phyloP scores from a whole-genome alignment of 352 stramenopile species.

The Globisporangium carolinianum region DNA sequence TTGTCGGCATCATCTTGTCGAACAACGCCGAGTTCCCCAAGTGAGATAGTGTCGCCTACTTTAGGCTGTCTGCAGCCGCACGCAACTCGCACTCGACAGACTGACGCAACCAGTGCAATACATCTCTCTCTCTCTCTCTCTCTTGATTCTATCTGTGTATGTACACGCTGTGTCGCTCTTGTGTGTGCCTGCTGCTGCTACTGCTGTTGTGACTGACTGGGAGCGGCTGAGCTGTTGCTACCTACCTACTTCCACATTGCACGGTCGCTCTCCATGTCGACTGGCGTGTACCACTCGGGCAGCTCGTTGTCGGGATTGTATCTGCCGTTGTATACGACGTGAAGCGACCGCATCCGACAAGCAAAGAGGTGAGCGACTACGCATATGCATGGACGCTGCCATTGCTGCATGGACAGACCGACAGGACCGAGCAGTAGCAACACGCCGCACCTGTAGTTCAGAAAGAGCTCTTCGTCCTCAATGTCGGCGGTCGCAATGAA shows the following conservation, averaged over 20 bases:
- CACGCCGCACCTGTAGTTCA: slow-evolving; percentile 51
- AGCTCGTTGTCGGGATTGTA: slow-evolving; percentile 73
- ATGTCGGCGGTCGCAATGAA: slow-evolving; percentile 80
- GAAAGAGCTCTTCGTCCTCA: slow-evolving; percentile 76
- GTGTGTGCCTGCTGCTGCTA: neutral
- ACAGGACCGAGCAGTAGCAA: neutral
- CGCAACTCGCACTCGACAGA: too few relatives aligned
- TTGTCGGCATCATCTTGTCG: slow-evolving; percentile 98
- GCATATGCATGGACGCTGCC: neutral
- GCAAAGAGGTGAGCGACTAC: neutral
- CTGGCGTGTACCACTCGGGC: slow-evolving; percentile 78
- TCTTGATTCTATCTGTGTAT: slow-evolving; percentile 7
- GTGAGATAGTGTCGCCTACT: slow-evolving; percentile 15
- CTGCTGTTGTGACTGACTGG: neutral
- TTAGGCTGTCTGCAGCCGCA: neutral
- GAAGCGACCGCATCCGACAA: neutral
- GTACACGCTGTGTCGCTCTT: neutral
- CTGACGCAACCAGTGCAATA: neutral
- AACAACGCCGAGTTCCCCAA: slow-evolving; percentile 95
- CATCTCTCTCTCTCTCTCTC: slow-evolving; percentile 1
- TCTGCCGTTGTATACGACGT: slow-evolving; percentile 13
- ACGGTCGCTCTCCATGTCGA: slow-evolving; percentile 72
- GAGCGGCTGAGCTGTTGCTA: neutral
- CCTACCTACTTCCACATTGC: slow-evolving; percentile 72
- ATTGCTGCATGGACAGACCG: neutral